Evolutionary conservation across 1,284 basidiomycete species (phyloP).

Genomic region (Uromyces viciae-fabae): DNA sequence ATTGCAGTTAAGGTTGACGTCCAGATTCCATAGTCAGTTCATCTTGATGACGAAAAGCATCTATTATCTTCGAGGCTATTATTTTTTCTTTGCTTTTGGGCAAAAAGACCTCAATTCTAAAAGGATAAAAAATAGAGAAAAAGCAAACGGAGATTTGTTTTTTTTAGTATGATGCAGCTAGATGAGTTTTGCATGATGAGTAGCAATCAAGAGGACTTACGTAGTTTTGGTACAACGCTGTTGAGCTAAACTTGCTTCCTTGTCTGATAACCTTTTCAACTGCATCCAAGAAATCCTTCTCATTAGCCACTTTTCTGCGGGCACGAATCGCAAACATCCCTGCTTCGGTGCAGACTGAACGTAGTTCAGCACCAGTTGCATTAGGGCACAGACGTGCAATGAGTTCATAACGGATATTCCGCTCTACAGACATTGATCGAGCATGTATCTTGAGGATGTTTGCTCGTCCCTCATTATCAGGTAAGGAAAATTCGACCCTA

Average conservation of each 20-base stretch:
- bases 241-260: constrained; percentile 84
- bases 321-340: constrained; percentile 99
- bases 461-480: constrained; percentile 91
- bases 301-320: constrained; percentile 91
- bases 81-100: no score
- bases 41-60: no score
- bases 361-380: constrained; percentile 93
- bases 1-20: no score
- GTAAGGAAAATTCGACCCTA: constrained; percentile 89
- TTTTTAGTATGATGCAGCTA: no score
- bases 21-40: no score
- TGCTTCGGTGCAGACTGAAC: constrained; percentile 95
- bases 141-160: no score
- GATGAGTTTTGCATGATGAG: no score
- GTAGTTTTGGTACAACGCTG: constrained; percentile 60
- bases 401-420: constrained; percentile 94
- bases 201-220: no score
- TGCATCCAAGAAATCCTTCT: constrained; percentile 94
- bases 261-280: constrained; percentile 98
- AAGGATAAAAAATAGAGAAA: no score
- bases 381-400: constrained; percentile 96
- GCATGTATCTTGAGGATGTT: constrained; percentile 97
- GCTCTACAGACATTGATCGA: constrained; percentile 94
- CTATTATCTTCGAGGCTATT: no score
- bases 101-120: no score